Evolutionary conservation across 306 rosid species (phyloP).

Genomic region (Styphnolobium japonicum): DNA sequence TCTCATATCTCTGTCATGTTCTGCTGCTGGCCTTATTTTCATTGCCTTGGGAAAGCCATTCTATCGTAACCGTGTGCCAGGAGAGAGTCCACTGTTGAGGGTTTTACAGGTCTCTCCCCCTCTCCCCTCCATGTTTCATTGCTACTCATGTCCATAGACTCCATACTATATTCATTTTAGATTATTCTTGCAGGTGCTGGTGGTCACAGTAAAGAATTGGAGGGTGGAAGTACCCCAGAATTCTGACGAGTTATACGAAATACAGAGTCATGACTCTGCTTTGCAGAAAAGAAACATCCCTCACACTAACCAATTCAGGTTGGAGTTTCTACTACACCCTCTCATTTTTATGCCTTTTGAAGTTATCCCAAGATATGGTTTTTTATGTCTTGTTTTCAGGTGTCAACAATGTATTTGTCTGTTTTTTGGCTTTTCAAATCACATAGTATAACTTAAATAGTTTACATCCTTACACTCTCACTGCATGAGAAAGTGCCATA

Average conservation of each 20-base stretch:
- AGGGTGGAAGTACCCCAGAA: slow-evolving; percentile 26
- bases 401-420: not conserved
- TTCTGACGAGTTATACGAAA: slow-evolving; percentile 31
- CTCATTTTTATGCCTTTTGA: not conserved
- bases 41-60: slow-evolving; percentile 43
- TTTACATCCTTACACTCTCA: not conserved
- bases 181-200: slow-evolving; percentile 36
- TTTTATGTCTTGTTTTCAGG: not conserved
- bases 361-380: not conserved
- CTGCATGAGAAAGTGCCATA: not conserved
- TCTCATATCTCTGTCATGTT: slow-evolving; percentile 42
- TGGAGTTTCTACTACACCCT: not conserved
- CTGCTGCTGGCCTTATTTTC: slow-evolving; percentile 38
- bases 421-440: not conserved
- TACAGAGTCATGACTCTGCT: not conserved
- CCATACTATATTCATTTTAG: not conserved
- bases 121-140: not conserved
- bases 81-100: slow-evolving; percentile 47
- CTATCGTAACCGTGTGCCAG: slow-evolving; percentile 39
- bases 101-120: slow-evolving; percentile 37
- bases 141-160: not conserved
- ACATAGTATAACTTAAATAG: not conserved
- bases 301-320: slow-evolving; percentile 42
- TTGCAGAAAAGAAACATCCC: slow-evolving; percentile 20
- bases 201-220: slow-evolving; percentile 37